phyloP scores from a whole-genome alignment of 2,329 filamentous ascomycete genomes.

The Hirsutella thompsonii region DNA sequence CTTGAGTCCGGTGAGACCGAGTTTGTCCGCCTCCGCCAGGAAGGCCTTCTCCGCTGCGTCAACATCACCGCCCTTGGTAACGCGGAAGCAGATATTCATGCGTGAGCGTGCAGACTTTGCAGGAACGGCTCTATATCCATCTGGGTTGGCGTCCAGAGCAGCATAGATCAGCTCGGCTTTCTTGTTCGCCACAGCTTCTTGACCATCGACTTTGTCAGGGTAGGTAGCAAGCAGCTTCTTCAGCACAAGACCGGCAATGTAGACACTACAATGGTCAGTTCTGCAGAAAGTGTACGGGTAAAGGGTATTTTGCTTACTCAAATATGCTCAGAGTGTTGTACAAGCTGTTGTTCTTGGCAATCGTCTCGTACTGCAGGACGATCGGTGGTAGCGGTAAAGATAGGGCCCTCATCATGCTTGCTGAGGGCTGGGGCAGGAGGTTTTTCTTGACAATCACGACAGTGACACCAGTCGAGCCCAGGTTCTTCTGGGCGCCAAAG shows the following conservation, averaged over 20 bases:
- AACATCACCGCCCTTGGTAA: constrained; percentile 45
- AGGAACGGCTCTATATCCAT: constrained; percentile 67
- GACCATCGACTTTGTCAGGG: constrained; percentile 59
- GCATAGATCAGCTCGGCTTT: constrained; percentile 71
- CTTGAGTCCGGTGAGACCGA: constrained; percentile 67
- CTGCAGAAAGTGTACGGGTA: background rate
- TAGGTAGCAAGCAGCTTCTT: constrained; percentile 55
- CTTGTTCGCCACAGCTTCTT: constrained; percentile 57
- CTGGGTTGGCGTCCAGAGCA: constrained; percentile 59
- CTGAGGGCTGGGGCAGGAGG: constrained; percentile 60
- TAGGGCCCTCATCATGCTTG: constrained; percentile 58
- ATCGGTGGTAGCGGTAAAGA: constrained; percentile 67
- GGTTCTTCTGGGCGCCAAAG: constrained; percentile 90
- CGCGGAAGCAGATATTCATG: constrained; percentile 93
- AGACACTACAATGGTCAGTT: constrained; percentile 45
- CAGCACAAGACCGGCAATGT: constrained; percentile 80
- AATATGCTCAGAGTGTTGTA: constrained; percentile 97
- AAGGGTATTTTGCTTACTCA: constrained; percentile 35
- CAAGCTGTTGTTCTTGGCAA: constrained; percentile 85
- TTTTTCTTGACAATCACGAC: constrained; percentile 75
- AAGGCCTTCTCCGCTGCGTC: constrained; percentile 69
- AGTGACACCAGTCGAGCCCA: constrained; percentile 75
- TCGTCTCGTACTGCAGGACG: constrained; percentile 70
- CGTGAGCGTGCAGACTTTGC: constrained; percentile 63
- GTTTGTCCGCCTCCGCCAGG: constrained; percentile 55